These are phyloP conservation scores for Podospora anserina DNA, from an alignment of 495 filamentous ascomycete species.

Conservation along the genomic window DNA sequence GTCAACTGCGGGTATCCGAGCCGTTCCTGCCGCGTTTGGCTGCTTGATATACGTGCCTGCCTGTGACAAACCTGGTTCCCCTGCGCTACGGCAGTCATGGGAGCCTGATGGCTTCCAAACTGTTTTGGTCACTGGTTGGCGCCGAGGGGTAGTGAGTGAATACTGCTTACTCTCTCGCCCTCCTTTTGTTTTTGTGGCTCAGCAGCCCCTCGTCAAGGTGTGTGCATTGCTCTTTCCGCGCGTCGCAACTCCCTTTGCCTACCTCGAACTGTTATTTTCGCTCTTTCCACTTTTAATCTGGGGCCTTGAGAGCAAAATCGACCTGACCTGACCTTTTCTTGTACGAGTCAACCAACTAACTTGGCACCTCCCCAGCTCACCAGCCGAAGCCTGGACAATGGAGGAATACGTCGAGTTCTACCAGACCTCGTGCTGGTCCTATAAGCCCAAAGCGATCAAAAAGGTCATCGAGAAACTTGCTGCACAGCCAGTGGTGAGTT, in stretches of 20 bases:
- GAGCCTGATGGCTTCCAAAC: background rate
- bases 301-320: background rate
- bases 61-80: background rate
- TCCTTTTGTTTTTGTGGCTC: background rate
- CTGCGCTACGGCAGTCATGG: background rate
- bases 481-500: slow-evolving; percentile 24
- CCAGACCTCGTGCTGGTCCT: slow-evolving; percentile 34
- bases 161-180: background rate
- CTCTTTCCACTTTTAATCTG: background rate
- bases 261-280: background rate
- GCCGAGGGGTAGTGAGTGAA: background rate
- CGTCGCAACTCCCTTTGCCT: background rate
- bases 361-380: background rate
- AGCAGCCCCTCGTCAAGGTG: background rate
- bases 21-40: background rate
- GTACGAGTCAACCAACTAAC: background rate
- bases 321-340: background rate
- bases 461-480: slow-evolving; percentile 25
- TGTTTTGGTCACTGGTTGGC: background rate
- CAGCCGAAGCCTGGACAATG: background rate
- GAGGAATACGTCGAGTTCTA: slow-evolving; percentile 25
- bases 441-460: slow-evolving; percentile 30
- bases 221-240: background rate
- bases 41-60: background rate
- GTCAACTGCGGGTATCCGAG: background rate